Evolutionary conservation across 2,329 filamentous ascomycete species (phyloP), one percentile per base, ranked within the genome.

Genomic region (Fusarium annulatum): DNA sequence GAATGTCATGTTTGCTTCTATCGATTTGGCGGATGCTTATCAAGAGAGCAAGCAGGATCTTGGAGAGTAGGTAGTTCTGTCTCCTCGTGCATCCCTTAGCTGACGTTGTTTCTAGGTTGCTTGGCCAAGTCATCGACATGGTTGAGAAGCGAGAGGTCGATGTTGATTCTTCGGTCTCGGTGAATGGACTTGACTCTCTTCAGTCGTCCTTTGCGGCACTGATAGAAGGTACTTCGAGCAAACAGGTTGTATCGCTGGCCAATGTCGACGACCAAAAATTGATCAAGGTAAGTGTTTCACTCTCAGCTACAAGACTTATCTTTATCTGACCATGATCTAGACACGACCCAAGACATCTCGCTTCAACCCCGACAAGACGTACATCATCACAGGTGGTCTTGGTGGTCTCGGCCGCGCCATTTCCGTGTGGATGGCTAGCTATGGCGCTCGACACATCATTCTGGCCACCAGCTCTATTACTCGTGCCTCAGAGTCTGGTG

Each of bases 361-460:
- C 19, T 75, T 76, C 61, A 56, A 64, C 16, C 15, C 28, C 7
- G 38, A 63, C 58, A 76, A 76, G 60, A 75, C 74, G 39, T 76
- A 76, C 43, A 76, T 76, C 49, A 76, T 76, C 28, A 76, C 74
- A 43, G 74, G 74, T 1, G 74, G 74, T 26, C 74, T 76, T 33
- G 74, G 74, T 58, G 74, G 74, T 12, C 55, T 76, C 7, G 74
- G 74, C 19, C 74, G 74, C 10, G 72, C 74, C 7, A 73, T 76
- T 23, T 75, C 74, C 6, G 61, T 76, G 8, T 76, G 74, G 74
- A 76, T 76, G 74, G 74, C 74, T 5, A 76, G 74, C 51, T 75
- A 76, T 19, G 74, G 74, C 21, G 74, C 74, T 49, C 74, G 64
- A 4, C 61, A 67, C 53, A 64, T 76, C 38, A 51, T 76, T n/a